Evolutionary conservation across 116 monocot genomes (phyloP).

Genomic region (Zostera marina): DNA sequence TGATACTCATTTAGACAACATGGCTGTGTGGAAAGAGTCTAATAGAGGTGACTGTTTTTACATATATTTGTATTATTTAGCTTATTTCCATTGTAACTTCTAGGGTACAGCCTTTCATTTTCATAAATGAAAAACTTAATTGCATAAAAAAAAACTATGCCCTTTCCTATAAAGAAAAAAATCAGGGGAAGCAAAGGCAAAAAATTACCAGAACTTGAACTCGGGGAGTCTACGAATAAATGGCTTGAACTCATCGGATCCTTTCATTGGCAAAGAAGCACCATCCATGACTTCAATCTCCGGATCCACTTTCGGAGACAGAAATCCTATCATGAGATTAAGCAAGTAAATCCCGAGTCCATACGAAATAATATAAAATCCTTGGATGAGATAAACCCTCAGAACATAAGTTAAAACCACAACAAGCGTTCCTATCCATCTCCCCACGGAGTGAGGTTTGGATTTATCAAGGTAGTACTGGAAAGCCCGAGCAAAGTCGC

Average conservation of each 20-base stretch:
- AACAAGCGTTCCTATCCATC: constrained; percentile 40
- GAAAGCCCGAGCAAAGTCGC: constrained; percentile 20
- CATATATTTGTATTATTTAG: too few species aligned
- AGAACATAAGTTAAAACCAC: constrained; percentile 28
- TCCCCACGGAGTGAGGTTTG: constrained; percentile 34
- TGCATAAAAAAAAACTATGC: too few species aligned
- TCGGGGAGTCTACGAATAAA: constrained; percentile 32
- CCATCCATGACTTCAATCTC: constrained; percentile 38
- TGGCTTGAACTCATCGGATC: constrained; percentile 36
- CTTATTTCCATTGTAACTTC: too few species aligned
- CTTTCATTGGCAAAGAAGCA: constrained; percentile 25
- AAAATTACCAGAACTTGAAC: constrained; percentile 30
- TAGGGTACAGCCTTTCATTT: too few species aligned
- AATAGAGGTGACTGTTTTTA: too few species aligned
- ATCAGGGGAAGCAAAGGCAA: too few species aligned
- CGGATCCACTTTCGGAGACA: constrained; percentile 63
- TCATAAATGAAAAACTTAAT: too few species aligned
- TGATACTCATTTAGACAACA: too few species aligned
- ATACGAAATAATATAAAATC: constrained; percentile 69
- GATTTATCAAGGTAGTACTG: constrained; percentile 73
- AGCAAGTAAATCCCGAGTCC: constrained; percentile 69
- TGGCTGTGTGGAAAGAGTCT: too few species aligned
- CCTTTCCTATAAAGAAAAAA: too few species aligned
- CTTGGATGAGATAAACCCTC: constrained; percentile 36
- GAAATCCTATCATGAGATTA: constrained; percentile 51